Conservation (phyloP, 176 grass and related monocot species). For the Carex cristatella region DNA sequence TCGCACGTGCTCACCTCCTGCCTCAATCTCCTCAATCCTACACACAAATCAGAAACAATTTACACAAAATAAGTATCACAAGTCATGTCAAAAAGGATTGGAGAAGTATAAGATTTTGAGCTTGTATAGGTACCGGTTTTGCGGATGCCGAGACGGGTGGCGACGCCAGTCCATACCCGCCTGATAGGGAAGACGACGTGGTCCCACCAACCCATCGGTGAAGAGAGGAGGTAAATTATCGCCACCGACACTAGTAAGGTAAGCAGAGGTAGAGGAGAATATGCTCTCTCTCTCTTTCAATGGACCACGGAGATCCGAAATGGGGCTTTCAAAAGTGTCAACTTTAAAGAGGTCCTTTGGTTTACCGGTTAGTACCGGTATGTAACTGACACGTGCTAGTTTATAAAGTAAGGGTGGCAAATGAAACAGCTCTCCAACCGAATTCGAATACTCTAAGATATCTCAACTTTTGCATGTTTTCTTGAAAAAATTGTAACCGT, state of each 20-base stretch:
- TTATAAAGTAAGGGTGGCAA: background rate
- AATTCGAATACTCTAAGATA: too few relatives aligned
- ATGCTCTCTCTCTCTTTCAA: background rate
- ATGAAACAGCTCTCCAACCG: background rate
- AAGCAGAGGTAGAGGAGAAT: background rate
- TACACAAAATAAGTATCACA: slow-evolving; percentile 2
- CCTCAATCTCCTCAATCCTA: slow-evolving; percentile 81
- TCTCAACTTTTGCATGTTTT: too few relatives aligned
- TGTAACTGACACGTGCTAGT: background rate
- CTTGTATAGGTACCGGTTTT: slow-evolving; percentile 46
- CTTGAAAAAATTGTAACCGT: too few relatives aligned
- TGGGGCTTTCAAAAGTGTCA: background rate
- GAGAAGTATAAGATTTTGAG: background rate
- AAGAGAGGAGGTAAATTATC: background rate
- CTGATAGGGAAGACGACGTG: slow-evolving; percentile 63
- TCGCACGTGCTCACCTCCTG: slow-evolving; percentile 98
- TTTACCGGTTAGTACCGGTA: background rate
- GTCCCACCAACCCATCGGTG: slow-evolving; percentile 62
- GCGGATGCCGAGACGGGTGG: slow-evolving; percentile 70
- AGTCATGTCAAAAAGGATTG: background rate
- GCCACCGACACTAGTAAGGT: background rate
- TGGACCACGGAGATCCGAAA: slow-evolving; percentile 8
- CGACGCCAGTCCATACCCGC: slow-evolving; percentile 68
- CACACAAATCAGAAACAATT: background rate
- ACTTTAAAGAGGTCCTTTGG: slow-evolving; percentile 14